These are phyloP conservation scores for Bjerkandera adusta DNA, from an alignment of 1,284 basidiomycete species.

Conservation along the genomic window DNA sequence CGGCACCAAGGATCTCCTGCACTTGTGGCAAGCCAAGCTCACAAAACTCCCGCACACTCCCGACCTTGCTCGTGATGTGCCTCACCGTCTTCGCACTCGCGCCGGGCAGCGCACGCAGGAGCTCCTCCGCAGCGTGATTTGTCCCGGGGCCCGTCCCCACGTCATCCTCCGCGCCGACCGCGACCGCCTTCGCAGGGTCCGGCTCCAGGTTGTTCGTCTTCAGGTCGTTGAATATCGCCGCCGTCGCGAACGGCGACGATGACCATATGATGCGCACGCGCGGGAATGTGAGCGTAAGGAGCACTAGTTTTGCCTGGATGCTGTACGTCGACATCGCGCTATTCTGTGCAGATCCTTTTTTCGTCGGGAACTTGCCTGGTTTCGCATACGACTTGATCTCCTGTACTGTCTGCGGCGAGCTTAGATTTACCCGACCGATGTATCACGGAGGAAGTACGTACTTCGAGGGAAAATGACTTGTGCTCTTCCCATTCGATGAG, in stretches of 20 bases:
- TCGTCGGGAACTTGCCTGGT: conserved; percentile 56
- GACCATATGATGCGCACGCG: conserved; percentile 96
- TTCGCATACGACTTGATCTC: conserved; percentile 66
- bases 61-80: conserved; percentile 81
- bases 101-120: conserved; percentile 73
- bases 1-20: conserved; percentile 78
- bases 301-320: conserved; percentile 88
- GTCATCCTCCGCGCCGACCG: conserved; percentile 79
- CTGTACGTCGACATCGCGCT: conserved; percentile 41
- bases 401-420: conserved; percentile 45
- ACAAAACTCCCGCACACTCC: conserved; percentile 77
- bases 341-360: conserved; percentile 40
- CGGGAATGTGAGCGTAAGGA: conserved; percentile 89
- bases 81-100: conserved; percentile 84
- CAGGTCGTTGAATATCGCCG: conserved; percentile 91
- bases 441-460: conserved; percentile 32
- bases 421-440: background rate
- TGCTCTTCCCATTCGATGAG: conserved; percentile 99
- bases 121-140: conserved; percentile 74
- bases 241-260: conserved; percentile 89
- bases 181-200: conserved; percentile 70
- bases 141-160: conserved; percentile 61
- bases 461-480: conserved; percentile 90
- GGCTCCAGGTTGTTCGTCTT: conserved; percentile 87
- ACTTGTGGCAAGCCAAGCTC: conserved; percentile 62